A percentile compares a stretch with the other conserved stretches of the same genome.
These are phyloP conservation scores for Sphaerulina populicola DNA, from an alignment of 2,329 filamentous ascomycete genomes.

Conservation along the genomic window DNA sequence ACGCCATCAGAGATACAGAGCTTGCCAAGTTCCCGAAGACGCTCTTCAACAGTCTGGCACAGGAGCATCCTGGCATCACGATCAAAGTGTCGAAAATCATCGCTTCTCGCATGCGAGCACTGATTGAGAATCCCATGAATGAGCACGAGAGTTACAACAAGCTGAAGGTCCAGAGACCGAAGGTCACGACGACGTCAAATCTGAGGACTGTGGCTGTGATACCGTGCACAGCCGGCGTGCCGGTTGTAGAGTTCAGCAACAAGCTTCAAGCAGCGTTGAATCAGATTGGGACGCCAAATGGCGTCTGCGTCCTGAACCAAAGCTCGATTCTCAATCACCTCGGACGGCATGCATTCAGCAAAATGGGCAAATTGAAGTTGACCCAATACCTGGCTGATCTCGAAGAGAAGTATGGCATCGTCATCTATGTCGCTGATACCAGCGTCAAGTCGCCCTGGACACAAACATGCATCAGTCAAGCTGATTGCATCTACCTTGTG, in stretches of 20 bases:
- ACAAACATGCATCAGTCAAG: slow-evolving; percentile 92
- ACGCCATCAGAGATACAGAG: slow-evolving; percentile 94
- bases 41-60: slow-evolving; percentile 91
- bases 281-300: slow-evolving; percentile 82
- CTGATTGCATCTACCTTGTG: slow-evolving; percentile 89
- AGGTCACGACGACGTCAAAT: slow-evolving; percentile 79
- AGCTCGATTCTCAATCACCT: slow-evolving; percentile 89
- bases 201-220: slow-evolving; percentile 86
- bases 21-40: slow-evolving; percentile 92
- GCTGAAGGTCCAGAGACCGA: slow-evolving; percentile 47
- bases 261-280: slow-evolving; percentile 77
- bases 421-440: slow-evolving; percentile 93
- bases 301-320: slow-evolving; percentile 86
- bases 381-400: slow-evolving; percentile 93
- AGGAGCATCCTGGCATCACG: slow-evolving; percentile 95
- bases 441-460: slow-evolving; percentile 98
- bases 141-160: slow-evolving; percentile 38
- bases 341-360: slow-evolving; percentile 90
- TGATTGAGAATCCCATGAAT: slow-evolving; percentile 71
- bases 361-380: slow-evolving; percentile 92
- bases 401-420: slow-evolving; percentile 92
- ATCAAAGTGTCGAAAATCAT: slow-evolving; percentile 99
- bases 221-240: slow-evolving; percentile 82
- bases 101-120: slow-evolving; percentile 80
- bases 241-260: slow-evolving; percentile 90